A percentile compares a stretch with the other conserved stretches of the same genome.
phyloP scores from a whole-genome alignment of 1,139 yeast genomes.

The Martiniozyma asiatica region DNA sequence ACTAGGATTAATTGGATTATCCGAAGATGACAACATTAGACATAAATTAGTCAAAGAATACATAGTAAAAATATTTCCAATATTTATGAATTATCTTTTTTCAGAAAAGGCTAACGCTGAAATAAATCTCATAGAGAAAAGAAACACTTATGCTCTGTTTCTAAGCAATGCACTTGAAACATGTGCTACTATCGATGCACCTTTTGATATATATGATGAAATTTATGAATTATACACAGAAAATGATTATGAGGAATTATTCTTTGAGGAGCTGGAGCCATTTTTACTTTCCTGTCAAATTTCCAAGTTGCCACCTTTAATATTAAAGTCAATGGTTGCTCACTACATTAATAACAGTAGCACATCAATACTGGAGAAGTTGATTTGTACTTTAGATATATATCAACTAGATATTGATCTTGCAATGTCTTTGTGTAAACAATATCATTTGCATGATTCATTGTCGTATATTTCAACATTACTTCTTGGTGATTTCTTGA shows the following conservation, averaged over 20 bases:
- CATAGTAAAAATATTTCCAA: constrained; percentile 42
- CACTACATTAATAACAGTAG: constrained; percentile 30
- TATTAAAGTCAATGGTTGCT: constrained; percentile 48
- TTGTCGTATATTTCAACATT: constrained; percentile 57
- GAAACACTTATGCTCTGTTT: constrained; percentile 13
- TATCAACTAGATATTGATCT: constrained; percentile 62
- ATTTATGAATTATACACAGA: constrained; percentile 36
- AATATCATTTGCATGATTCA: constrained; percentile 45
- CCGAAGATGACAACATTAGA: constrained; percentile 32
- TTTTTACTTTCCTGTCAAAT: constrained; percentile 39
- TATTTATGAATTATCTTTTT: constrained; percentile 35
- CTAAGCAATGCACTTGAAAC: constrained; percentile 30
- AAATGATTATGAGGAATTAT: constrained; percentile 24
- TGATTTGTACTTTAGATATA: constrained; percentile 56
- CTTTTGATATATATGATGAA: constrained; percentile 35
- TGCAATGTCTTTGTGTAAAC: constrained; percentile 46
- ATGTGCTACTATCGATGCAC: constrained; percentile 26
- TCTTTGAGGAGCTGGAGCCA: constrained; percentile 39
- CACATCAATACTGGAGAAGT: constrained; percentile 45
- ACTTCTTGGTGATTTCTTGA: constrained; percentile 49
- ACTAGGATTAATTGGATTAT: constrained; percentile 40
- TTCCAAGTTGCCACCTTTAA: constrained; percentile 42
- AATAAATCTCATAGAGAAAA: constrained; percentile 10
- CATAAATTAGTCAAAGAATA: constrained; percentile 41
- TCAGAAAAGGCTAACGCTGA: constrained; percentile 13